Base-by-base conservation (phyloP, 2,329 filamentous ascomycete species). In the Camillea tinctor region DNA sequence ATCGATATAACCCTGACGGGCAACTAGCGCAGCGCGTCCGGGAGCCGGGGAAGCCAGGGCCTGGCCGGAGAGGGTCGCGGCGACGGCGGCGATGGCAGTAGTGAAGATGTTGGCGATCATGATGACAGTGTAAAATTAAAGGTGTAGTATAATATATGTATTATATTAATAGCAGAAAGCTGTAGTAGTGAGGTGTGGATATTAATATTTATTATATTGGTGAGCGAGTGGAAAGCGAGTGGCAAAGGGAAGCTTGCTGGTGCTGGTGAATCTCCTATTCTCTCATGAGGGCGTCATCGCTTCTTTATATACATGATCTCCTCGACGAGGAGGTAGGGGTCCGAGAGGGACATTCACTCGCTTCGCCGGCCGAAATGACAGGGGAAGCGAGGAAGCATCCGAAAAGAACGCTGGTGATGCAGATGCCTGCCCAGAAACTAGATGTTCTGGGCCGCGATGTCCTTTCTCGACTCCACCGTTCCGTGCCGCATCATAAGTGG, bases 21-120 rank as follows among this genome's bases (percentile, higher is more conserved):
- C 61, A 3, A 61, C 55, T 23, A 69, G 54, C 21, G 19, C n/a
- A 20, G 40, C 40, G 44, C 23, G 20, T 4, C 44, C 54, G 24
- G 55, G 8, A 15, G 64, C 54, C 13, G 68, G 67, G 23, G 54
- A 57, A 19, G 66, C 65, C 50, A 68, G 54, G 52, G 30, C 65
- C n/a, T 62, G 60, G 56, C 36, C 54, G 57, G 60, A 62, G 19
- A 62, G 60, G 11, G 65, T 60, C 20, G 62, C 60, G 55, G 68
- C 50, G 36, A 56, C 60, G 50, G 66, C 56, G 13, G 65, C 61
- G 22, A 61, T 59, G 53, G 68, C 50, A 26, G 57, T 59, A 49
- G 66, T 61, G 51, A 69, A n/a, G 30, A 48, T 40, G 36, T 61
- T 61, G 64, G 62, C 52, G 61, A 66, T 49, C 68, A 70, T 70